Evolutionary conservation across 192 early-diverging fungal genomes (phyloP), one percentile per base, ranked within the genome.

Genomic region (Dissophora ornata): DNA sequence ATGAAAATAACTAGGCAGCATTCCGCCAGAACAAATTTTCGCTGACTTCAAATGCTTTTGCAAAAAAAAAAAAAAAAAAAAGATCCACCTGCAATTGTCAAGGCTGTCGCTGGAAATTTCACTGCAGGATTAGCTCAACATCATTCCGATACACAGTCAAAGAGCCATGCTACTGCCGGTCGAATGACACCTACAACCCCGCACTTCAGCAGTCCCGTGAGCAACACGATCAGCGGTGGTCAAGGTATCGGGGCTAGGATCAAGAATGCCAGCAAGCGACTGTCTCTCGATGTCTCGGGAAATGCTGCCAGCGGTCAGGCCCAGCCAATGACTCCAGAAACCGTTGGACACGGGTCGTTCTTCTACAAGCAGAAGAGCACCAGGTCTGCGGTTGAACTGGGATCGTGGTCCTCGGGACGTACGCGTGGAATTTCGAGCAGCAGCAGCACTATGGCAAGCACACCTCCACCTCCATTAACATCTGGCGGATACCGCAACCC

Each of bases 301-400:
- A 52, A 11, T 4, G 15, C n/a, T 18, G 28, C 38, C 46, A 42
- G 52, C 25, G 26, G 30, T 41, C 13, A 41, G 10, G 22, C 40
- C 12, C 51, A 55, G 25, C 11, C 51, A 18, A 34, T 32, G 16
- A 21, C 28, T 1, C 33, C 41, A 8, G 58, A 44, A 12, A 26
- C 19, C 57, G 25, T 1, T 33, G 60, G 50, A 7, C 33, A 38
- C 15, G 59, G 54, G 0, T 62, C 73, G 1, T n/a, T 62, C 13
- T 57, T 77, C 49, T 77, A 77, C 47, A 77, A 77, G 45, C 73
- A 77, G 59, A 67, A 67, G 30, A 62, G 42, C 12, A 30, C 59
- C 2, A 77, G 41, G 28, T 77, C 73, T 22, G 65, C 73, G 3
- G 47, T 57, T 10, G 73, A 77, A 19, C 28, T 77, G 33, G 73